These are phyloP conservation scores for Hyphopichia pseudoburtonii DNA, from an alignment of 1,139 yeast species.

Conservation along the genomic window DNA sequence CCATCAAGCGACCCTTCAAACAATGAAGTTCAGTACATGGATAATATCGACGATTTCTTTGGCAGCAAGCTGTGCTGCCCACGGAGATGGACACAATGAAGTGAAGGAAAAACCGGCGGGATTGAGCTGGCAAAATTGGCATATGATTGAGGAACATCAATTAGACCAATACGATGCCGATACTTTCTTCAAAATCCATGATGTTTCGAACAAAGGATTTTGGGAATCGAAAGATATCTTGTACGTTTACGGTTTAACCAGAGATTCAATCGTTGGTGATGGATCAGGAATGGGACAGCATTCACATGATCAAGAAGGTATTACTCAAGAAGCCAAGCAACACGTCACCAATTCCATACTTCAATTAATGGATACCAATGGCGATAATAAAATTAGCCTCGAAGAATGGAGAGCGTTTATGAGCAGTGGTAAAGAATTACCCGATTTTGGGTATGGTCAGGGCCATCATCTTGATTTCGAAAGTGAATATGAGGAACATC, in stretches of 20 bases:
- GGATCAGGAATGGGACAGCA: constrained; percentile 90
- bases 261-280: constrained; percentile 75
- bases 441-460: constrained; percentile 93
- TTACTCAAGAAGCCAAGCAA: constrained; percentile 58
- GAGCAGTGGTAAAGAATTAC: constrained; percentile 66
- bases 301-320: constrained; percentile 52
- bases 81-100: constrained; percentile 18
- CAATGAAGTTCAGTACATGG: constrained; percentile 3
- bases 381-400: constrained; percentile 63
- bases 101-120: constrained; percentile 44
- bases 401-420: constrained; percentile 75
- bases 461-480: constrained; percentile 97
- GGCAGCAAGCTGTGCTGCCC: no score
- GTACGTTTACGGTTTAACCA: constrained; percentile 73
- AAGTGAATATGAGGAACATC: constrained; percentile 89
- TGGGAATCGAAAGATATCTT: constrained; percentile 69
- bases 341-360: constrained; percentile 58
- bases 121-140: constrained; percentile 76
- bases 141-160: constrained; percentile 87
- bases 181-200: constrained; percentile 82
- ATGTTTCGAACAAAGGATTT: constrained; percentile 51
- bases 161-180: constrained; percentile 71
- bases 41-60: no score
- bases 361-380: constrained; percentile 59
- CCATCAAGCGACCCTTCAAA: no score